These are phyloP conservation scores for Neurospora sp. DNA, from an alignment of 2,329 filamentous ascomycete species.

Conservation along the genomic window DNA sequence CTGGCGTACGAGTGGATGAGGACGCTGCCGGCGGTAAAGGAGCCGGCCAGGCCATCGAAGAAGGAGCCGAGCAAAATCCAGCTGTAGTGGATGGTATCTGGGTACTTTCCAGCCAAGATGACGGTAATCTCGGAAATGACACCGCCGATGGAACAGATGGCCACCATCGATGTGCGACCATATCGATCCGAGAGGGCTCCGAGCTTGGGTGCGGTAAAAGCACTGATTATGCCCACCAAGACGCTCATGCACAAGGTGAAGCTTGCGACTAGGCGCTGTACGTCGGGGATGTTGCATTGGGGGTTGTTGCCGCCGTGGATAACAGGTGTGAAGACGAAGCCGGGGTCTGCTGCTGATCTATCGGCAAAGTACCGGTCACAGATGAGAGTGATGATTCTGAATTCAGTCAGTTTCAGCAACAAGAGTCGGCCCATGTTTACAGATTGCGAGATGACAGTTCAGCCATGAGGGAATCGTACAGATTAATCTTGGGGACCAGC, in stretches of 20 bases:
- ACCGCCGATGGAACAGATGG: slow-evolving; percentile 63
- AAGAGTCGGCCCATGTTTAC: neutral
- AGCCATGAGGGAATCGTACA: slow-evolving; percentile 34
- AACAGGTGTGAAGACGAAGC: slow-evolving; percentile 51
- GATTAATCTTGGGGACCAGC: slow-evolving; percentile 76
- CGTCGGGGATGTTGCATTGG: slow-evolving; percentile 69
- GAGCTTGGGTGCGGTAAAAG: slow-evolving; percentile 70
- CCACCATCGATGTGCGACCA: slow-evolving; percentile 66
- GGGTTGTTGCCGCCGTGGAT: slow-evolving; percentile 60
- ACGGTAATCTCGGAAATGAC: slow-evolving; percentile 66
- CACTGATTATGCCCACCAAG: slow-evolving; percentile 65
- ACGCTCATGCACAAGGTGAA: slow-evolving; percentile 72
- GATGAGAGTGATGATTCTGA: slow-evolving; percentile 65
- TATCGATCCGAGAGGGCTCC: slow-evolving; percentile 80
- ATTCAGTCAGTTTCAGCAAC: neutral
- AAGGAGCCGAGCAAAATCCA: slow-evolving; percentile 69
- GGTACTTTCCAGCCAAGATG: slow-evolving; percentile 66
- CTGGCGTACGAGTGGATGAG: slow-evolving; percentile 78
- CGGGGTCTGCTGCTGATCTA: slow-evolving; percentile 45
- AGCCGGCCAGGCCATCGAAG: slow-evolving; percentile 76
- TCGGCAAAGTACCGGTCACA: slow-evolving; percentile 77
- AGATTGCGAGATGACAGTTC: neutral
- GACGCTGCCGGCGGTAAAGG: slow-evolving; percentile 71
- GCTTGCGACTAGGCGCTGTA: slow-evolving; percentile 65
- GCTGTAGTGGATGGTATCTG: slow-evolving; percentile 62